Percentiles rank a stretch among this genome's conserved stretches.
phyloP scores from a whole-genome alignment of 2,329 filamentous ascomycete genomes.

The Emmonsia crescens region DNA sequence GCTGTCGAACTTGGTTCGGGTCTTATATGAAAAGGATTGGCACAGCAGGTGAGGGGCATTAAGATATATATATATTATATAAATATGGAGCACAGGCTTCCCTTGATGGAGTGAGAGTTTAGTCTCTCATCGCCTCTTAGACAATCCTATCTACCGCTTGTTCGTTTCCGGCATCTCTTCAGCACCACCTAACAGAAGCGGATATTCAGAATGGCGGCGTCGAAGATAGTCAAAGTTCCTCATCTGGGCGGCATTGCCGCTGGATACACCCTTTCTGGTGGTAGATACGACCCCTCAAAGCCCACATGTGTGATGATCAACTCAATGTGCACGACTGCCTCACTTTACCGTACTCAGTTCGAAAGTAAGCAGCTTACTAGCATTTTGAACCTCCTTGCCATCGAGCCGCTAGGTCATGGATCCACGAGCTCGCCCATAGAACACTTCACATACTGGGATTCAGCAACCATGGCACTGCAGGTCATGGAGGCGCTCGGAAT shows the following conservation, averaged over 20 bases:
- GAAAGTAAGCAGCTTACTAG: constrained; percentile 25
- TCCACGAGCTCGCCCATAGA: constrained; percentile 35
- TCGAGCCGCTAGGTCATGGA: constrained; percentile 45
- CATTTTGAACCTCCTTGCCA: constrained; percentile 41
- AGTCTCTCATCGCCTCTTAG: not conserved
- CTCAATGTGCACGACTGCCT: constrained; percentile 40
- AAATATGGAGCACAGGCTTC: too few species aligned
- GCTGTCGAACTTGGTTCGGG: too few species aligned
- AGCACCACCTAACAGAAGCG: not conserved
- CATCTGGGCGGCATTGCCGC: constrained; percentile 42
- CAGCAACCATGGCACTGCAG: constrained; percentile 43
- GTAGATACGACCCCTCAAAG: constrained; percentile 38
- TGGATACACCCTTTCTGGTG: constrained; percentile 37
- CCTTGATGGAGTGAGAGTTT: too few species aligned
- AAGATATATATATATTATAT: too few species aligned
- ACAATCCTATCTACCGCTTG: too few species aligned
- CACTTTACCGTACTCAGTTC: constrained; percentile 35
- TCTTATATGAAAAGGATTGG: too few species aligned
- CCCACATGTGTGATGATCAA: constrained; percentile 44
- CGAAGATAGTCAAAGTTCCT: constrained; percentile 33
- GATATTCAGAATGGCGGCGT: constrained; percentile 7
- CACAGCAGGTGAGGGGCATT: too few species aligned
- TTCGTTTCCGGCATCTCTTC: not conserved
- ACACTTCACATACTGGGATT: constrained; percentile 47
- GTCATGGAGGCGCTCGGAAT: constrained; percentile 42